phyloP scores from a whole-genome alignment of 331 rosid genomes.

The Dryas integrifolia region DNA sequence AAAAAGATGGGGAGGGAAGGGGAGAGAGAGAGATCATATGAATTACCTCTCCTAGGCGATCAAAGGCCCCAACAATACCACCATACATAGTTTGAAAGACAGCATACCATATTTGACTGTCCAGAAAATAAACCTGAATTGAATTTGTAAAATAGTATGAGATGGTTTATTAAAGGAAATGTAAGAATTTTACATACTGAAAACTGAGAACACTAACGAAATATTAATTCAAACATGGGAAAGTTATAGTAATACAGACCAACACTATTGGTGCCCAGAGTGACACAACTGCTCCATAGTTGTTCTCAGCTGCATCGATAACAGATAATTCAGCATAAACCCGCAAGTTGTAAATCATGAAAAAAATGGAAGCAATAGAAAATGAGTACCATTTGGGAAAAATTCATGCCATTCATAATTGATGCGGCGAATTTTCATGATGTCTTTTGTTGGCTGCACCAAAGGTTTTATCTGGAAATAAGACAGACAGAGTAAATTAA shows the following conservation, averaged over 20 bases:
- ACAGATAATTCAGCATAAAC: slow-evolving; percentile 35
- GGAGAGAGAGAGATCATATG: neutral
- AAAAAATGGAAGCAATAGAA: slow-evolving; percentile 12
- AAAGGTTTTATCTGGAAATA: slow-evolving; percentile 78
- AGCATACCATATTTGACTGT: slow-evolving; percentile 95
- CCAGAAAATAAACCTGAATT: slow-evolving; percentile 94
- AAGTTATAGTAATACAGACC: slow-evolving; percentile 45
- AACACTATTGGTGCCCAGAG: slow-evolving; percentile 84
- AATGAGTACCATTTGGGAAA: slow-evolving; percentile 71
- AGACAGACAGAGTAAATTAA: slow-evolving; percentile 22
- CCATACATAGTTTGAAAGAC: slow-evolving; percentile 77
- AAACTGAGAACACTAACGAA: slow-evolving; percentile 19
- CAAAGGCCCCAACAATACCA: slow-evolving; percentile 87
- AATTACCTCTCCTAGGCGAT: slow-evolving; percentile 96
- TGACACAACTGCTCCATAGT: slow-evolving; percentile 70
- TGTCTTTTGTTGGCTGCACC: slow-evolving; percentile 78
- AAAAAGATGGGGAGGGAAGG: neutral
- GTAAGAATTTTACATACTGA: neutral
- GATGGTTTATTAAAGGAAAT: slow-evolving; percentile 27
- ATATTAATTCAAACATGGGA: slow-evolving; percentile 24
- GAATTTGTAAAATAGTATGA: slow-evolving; percentile 23
- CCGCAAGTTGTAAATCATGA: slow-evolving; percentile 26
- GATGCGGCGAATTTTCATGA: slow-evolving; percentile 68
- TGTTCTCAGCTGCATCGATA: slow-evolving; percentile 58
- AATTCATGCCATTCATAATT: slow-evolving; percentile 85